These are phyloP conservation scores for Pichia sp. DNA, from an alignment of 1,139 yeast genomes.

Conservation along the genomic window DNA sequence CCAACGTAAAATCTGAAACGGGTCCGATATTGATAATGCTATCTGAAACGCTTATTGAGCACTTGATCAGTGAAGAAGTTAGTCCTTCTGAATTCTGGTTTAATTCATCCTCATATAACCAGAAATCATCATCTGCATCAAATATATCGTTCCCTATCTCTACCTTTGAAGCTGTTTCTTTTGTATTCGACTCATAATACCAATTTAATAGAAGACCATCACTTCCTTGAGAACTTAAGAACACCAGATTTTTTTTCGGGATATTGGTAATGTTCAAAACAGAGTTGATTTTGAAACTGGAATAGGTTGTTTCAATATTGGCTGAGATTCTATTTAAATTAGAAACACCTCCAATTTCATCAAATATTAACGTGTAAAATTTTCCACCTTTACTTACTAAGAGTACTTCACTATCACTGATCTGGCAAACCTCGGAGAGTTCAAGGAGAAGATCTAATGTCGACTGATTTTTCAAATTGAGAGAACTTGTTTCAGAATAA, in stretches of 20 bases:
- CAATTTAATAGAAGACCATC: slow-evolving; percentile 40
- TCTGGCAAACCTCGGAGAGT: slow-evolving; percentile 45
- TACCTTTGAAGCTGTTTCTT: slow-evolving; percentile 19
- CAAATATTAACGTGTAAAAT: slow-evolving; percentile 49
- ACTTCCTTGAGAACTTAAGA: slow-evolving; percentile 44
- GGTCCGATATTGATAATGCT: slow-evolving; percentile 70
- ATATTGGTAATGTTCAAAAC: slow-evolving; percentile 29
- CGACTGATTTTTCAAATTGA: slow-evolving; percentile 50
- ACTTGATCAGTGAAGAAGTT: slow-evolving; percentile 20
- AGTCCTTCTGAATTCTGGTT: slow-evolving; percentile 24
- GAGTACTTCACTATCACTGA: slow-evolving; percentile 51
- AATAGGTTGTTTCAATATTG: slow-evolving; percentile 22
- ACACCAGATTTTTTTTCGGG: slow-evolving; percentile 31
- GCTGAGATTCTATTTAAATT: slow-evolving; percentile 23
- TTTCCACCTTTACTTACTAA: slow-evolving; percentile 52
- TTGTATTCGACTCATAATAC: slow-evolving; percentile 24
- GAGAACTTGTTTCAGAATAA: slow-evolving; percentile 47
- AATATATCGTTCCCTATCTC: slow-evolving; percentile 27
- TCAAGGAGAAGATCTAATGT: slow-evolving; percentile 55
- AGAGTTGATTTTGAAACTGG: slow-evolving; percentile 19
- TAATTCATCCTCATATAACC: slow-evolving; percentile 31
- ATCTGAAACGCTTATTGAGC: slow-evolving; percentile 48
- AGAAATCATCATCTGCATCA: slow-evolving; percentile 35
- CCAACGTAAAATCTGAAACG: slow-evolving; percentile 63
- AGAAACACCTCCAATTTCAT: slow-evolving; percentile 33